Conservation (phyloP, 345 rosid genomes). For the Erucastrum elatum region DNA sequence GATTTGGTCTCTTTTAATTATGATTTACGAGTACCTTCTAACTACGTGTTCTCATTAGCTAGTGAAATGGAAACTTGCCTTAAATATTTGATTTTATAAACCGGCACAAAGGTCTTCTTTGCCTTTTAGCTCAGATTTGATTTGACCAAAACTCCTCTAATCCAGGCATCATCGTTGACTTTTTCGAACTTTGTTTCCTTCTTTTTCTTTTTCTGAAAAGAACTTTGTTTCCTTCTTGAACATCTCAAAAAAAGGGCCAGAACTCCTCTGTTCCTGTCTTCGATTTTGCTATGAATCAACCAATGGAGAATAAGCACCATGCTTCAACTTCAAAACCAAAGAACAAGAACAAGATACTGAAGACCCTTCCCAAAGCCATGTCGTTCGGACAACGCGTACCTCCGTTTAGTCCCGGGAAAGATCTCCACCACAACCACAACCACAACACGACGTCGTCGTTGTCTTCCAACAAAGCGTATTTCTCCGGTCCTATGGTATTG, state of each 20-base stretch:
- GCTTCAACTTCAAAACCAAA: conserved; percentile 35
- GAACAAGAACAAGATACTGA: conserved; percentile 50
- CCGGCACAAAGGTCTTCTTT: conserved; percentile 30
- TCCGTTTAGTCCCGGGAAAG: conserved; percentile 69
- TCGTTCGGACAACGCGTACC: conserved; percentile 44
- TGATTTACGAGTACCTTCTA: neutral
- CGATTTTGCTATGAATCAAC: neutral
- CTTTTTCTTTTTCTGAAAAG: conserved; percentile 7
- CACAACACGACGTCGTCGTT: conserved; percentile 1
- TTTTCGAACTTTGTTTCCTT: conserved; percentile 30
- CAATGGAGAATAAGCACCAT: conserved; percentile 25
- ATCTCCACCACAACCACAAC: conserved; percentile 37
- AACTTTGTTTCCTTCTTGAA: conserved; percentile 17
- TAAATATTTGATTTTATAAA: conserved; percentile 15
- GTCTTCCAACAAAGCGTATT: conserved; percentile 23
- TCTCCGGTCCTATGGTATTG: conserved; percentile 60
- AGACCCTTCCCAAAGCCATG: conserved; percentile 61
- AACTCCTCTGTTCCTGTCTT: conserved; percentile 23
- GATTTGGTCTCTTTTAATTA: neutral
- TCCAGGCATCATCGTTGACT: conserved; percentile 36
- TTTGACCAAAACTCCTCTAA: conserved; percentile 37
- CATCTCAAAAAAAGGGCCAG: neutral
- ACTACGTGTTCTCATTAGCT: neutral
- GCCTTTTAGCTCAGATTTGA: conserved; percentile 24
- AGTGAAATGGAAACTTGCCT: conserved; percentile 16